These are phyloP conservation scores for Paraurostyla sp. DNA, from an alignment of 73 alveolate species.

Conservation along the genomic window DNA sequence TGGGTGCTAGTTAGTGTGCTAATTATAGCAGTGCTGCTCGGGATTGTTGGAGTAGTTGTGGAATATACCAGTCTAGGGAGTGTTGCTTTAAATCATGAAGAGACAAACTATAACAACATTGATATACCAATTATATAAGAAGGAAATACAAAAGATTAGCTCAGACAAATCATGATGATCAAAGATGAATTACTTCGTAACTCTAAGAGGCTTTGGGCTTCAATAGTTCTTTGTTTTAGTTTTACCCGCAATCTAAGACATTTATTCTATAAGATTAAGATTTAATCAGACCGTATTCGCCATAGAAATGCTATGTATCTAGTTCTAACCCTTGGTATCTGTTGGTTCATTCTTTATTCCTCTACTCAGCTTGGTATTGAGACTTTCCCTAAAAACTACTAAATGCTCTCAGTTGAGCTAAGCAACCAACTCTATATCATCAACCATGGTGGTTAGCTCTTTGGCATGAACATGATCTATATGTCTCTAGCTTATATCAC, in stretches of 20 bases:
- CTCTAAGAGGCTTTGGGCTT: slow-evolving; percentile 45
- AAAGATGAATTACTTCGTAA: slow-evolving; percentile 41
- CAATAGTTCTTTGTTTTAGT: slow-evolving; percentile 39
- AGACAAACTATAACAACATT: slow-evolving; percentile 22
- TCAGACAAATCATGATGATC: slow-evolving; percentile 47
- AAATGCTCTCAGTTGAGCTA: neutral
- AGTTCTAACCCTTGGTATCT: neutral
- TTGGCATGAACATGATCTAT: slow-evolving; percentile 45
- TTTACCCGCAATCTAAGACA: slow-evolving; percentile 31
- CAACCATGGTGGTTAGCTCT: slow-evolving; percentile 40
- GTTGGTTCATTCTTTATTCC: slow-evolving; percentile 30
- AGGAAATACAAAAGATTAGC: slow-evolving; percentile 20
- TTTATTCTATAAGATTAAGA: slow-evolving; percentile 25
- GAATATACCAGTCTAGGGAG: slow-evolving; percentile 40
- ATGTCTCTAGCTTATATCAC: slow-evolving; percentile 9
- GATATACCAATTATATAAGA: slow-evolving; percentile 41
- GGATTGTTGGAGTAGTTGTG: slow-evolving; percentile 16
- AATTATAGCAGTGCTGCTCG: neutral
- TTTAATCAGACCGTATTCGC: neutral
- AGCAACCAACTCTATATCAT: neutral
- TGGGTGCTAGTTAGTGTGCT: neutral
- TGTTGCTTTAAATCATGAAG: slow-evolving; percentile 4
- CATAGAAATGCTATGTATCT: slow-evolving; percentile 48
- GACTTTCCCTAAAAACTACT: neutral
- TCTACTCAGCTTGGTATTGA: neutral